These are phyloP conservation scores for Xanthoconium stramineum DNA, from an alignment of 768 basidiomycete species.

Conservation along the genomic window DNA sequence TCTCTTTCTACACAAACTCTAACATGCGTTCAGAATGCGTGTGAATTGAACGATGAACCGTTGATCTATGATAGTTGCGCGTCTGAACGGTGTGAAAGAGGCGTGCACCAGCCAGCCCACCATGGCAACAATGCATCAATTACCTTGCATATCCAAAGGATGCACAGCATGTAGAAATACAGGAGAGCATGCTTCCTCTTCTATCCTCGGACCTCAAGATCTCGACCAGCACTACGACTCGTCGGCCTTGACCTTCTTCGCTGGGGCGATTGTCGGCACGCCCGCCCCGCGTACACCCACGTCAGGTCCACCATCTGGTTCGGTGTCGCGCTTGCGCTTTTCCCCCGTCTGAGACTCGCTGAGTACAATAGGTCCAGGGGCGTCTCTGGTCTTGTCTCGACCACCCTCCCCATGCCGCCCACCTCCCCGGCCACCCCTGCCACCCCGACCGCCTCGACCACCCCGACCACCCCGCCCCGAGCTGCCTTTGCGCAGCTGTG, in stretches of 20 bases:
- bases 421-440: constrained; percentile 2
- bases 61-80: no score
- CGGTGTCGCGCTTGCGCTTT: constrained; percentile 73
- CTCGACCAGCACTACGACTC: constrained; percentile 17
- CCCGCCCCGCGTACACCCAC: constrained; percentile 60
- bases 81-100: no score
- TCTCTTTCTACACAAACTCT: no score
- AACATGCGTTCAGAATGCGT: no score
- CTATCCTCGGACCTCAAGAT: not conserved
- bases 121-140: no score
- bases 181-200: not conserved
- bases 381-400: constrained; percentile 16
- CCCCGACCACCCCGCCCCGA: constrained; percentile 45
- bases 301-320: constrained; percentile 75
- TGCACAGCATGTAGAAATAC: constrained; percentile 13
- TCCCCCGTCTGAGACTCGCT: constrained; percentile 55
- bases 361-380: constrained; percentile 19
- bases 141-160: no score
- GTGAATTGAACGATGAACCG: no score
- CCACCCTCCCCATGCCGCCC: constrained; percentile 27
- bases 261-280: constrained; percentile 45
- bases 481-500: constrained; percentile 37
- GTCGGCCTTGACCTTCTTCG: constrained; percentile 44
- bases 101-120: no score
- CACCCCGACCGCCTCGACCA: constrained; percentile 38